Evolutionary conservation across 2,329 filamentous ascomycete species (phyloP).

Genomic region (Fusarium sp.): DNA sequence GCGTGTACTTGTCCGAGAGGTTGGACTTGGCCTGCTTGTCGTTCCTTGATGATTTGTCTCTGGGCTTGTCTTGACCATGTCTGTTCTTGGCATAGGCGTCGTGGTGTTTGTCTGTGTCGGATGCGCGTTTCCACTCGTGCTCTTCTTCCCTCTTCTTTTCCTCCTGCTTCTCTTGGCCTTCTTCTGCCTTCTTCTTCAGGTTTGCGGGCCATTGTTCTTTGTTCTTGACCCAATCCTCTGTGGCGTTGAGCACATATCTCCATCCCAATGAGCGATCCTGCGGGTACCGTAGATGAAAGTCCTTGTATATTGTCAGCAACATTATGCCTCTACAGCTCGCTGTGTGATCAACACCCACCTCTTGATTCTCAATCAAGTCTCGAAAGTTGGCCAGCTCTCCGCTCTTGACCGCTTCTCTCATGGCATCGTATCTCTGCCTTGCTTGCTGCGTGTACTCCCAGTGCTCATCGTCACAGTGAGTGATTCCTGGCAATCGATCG

Average conservation of each 20-base stretch:
- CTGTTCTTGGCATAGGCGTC: conserved; percentile 29
- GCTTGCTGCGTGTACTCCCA: not conserved
- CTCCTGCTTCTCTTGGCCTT: not conserved
- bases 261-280: conserved; percentile 57
- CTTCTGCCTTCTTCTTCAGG: conserved; percentile 29
- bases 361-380: not conserved
- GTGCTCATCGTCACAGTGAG: conserved; percentile 10
- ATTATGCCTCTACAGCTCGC: too few relatives aligned
- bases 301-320: not conserved
- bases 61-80: conserved; percentile 50
- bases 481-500: conserved; percentile 49
- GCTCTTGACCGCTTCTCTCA: not conserved
- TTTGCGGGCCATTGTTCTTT: conserved; percentile 60
- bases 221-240: conserved; percentile 60
- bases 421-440: not conserved
- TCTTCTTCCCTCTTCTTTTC: conserved; percentile 13
- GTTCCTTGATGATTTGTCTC: not conserved
- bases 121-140: conserved; percentile 30
- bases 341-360: not conserved
- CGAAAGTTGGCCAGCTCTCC: not conserved
- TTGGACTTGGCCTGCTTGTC: not conserved
- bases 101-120: conserved; percentile 38
- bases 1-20: not conserved
- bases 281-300: conserved; percentile 47
- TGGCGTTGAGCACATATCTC: conserved; percentile 59